Base-by-base conservation (phyloP, 345 rosid genomes). In the Eucalyptus globulus region DNA sequence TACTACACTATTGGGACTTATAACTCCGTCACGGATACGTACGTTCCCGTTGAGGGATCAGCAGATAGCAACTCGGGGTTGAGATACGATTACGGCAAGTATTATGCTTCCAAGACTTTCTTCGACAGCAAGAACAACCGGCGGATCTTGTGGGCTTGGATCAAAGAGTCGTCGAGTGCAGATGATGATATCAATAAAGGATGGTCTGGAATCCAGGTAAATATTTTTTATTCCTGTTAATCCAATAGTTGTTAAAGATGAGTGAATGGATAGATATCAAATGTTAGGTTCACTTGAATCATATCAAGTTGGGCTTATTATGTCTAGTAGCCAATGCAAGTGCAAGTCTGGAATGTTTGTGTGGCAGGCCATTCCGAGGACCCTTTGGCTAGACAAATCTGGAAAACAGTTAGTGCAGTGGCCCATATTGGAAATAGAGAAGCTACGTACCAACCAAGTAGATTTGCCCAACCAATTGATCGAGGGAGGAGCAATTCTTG, bases 371-470 rank as follows among this genome's bases (percentile, higher is more conserved):
- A 62, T 97, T 91, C 99, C 99, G 5, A 94, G 98, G 90, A 88
- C 51, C 34, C 50, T 95, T 37, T 91, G 94, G 95, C 93, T 95
- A 6, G 91, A 92, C 65, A 91, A 92, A 87, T 93, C 94, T 6
- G 94, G 95, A 13, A 94, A 93, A 54, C 97, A 95, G 87, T 89
- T 97, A 88, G 72, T 95, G 58, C 98, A 95, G 86, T 96, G 98
- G 99, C 98, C 99, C 4, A 88, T 96, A 13, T 62, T 86, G 40
- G 99, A 97, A 91, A 88, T 95, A 1, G 94, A 96, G 89, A 94
- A 72, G 87, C 95, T 93, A 29, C 94, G 95, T 27, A 86, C 40
- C 9, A 90, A 89, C 40, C 89, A 92, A 81, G 92, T 94, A n/a
- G 87, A 88, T 62, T 72, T 92, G 87, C 85, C 91, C 15, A 90